Evolutionary conservation across 768 basidiomycete genomes (phyloP), one percentile per base, ranked within the genome.

Genomic region (Panaeolus papilionaceus): DNA sequence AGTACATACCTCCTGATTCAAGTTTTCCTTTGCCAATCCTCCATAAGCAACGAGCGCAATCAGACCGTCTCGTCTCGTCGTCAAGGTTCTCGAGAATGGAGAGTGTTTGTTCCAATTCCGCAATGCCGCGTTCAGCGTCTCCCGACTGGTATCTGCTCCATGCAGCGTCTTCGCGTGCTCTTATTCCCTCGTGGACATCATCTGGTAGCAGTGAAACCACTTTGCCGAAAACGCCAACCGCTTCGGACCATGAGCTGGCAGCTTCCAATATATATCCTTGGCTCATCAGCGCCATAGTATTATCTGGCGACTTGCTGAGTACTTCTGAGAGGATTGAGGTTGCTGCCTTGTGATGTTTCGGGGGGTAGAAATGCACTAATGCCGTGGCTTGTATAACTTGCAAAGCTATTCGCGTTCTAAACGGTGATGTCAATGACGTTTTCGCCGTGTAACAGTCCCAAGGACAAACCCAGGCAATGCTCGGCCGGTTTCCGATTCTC

Each of bases 341-440:
- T 1, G 98, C 97, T 63, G 91, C 88, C 11, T 81, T 71, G 75
- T 99, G 97, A 71, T 98, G 92, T 72, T 96, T 96, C 0, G 97
- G 97, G 37, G 96, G 89, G 76, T 88, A 94, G 62, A 92, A 83
- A 73, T 98, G 92, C 3, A 95, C 92, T 16, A 98, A 84, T 4
- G 93, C 88, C 0, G 88, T 90, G 2, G 89, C 91, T 12, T 97
- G 83, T 4, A 84, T 82, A 11, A 89, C 84, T 67, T 95, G 89
- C 74, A 98, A 87, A 3, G 88, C 88, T 61, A 86, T 85, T 58
- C 83, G 83, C 12, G 85, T 85, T 63, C 94, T 96, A 66, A n/a
- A 23, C 38, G 23, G 28, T 23, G 18, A 16, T 23, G 23, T 44
- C 38, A 64, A 38, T 28, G 63, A 40, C 5, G 2, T 33, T 33